Conservation (phyloP, 805 yeast species). For the Schwanniomyces pseudopolymorphus region DNA sequence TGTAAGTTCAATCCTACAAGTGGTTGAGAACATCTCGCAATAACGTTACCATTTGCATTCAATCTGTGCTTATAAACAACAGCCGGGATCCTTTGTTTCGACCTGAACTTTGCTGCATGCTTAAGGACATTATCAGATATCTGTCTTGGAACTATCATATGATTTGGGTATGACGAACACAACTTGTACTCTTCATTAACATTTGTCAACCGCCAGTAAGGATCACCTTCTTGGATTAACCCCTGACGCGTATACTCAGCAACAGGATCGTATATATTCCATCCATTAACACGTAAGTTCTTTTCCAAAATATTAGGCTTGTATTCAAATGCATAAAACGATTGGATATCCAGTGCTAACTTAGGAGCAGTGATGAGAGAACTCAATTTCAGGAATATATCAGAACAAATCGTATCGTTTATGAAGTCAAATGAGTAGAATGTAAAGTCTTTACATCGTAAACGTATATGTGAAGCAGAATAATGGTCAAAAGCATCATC, state of each 20-base stretch:
- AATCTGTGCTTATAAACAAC: slow-evolving; percentile 68
- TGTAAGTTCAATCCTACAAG: slow-evolving; percentile 81
- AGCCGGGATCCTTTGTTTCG: slow-evolving; percentile 82
- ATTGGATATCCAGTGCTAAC: slow-evolving; percentile 39
- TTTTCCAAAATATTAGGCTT: slow-evolving; percentile 71
- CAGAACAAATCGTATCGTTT: slow-evolving; percentile 57
- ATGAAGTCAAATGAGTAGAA: slow-evolving; percentile 74
- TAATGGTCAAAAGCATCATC: slow-evolving; percentile 31
- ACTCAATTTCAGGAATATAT: slow-evolving; percentile 71
- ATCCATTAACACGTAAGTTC: slow-evolving; percentile 51
- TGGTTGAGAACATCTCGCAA: slow-evolving; percentile 91
- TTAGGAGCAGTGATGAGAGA: slow-evolving; percentile 58
- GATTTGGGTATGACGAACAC: slow-evolving; percentile 73
- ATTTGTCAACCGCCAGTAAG: slow-evolving; percentile 67
- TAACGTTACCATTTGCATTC: slow-evolving; percentile 64
- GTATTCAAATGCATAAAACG: slow-evolving; percentile 79
- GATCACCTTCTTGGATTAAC: slow-evolving; percentile 26
- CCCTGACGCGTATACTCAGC: slow-evolving; percentile 79
- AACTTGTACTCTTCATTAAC: slow-evolving; percentile 66
- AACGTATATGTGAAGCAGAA: slow-evolving; percentile 55
- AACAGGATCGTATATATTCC: slow-evolving; percentile 65
- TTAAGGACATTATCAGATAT: slow-evolving; percentile 79
- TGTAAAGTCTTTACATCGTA: slow-evolving; percentile 84
- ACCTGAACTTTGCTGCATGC: slow-evolving; percentile 83
- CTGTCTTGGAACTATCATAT: slow-evolving; percentile 66